Percentiles rank a stretch among this genome's conserved stretches.
Evolutionary conservation across 768 basidiomycete genomes (phyloP).

Genomic region (Boletus vermiculosoides): DNA sequence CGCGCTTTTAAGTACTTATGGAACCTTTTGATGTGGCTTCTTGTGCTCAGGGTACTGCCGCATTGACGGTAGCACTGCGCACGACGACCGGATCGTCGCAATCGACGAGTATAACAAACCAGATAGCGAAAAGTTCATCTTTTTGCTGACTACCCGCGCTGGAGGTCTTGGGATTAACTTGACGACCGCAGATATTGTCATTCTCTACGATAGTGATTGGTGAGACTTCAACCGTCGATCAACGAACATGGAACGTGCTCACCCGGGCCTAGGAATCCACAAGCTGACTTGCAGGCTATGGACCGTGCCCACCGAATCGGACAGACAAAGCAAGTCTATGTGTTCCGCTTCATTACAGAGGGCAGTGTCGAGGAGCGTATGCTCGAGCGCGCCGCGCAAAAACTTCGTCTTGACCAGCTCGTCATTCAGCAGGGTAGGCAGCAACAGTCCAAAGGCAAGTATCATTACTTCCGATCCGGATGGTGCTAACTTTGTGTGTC

Average conservation of each 20-base stretch:
- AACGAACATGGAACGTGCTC: neutral
- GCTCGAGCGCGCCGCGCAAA: constrained; percentile 89
- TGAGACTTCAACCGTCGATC: constrained; percentile 30
- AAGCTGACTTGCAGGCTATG: constrained; percentile 99
- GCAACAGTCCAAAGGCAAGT: constrained; percentile 72
- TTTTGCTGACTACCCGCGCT: constrained; percentile 93
- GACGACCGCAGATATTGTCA: constrained; percentile 91
- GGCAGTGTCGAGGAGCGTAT: constrained; percentile 93
- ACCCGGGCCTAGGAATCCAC: constrained; percentile 74
- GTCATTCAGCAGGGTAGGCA: constrained; percentile 96
- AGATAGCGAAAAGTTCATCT: constrained; percentile 92
- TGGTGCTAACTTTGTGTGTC: neutral
- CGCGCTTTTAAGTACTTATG: neutral
- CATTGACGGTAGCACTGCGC: constrained; percentile 93
- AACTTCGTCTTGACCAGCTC: constrained; percentile 89
- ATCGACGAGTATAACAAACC: constrained; percentile 99
- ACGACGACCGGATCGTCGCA: constrained; percentile 91
- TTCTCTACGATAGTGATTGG: constrained; percentile 98
- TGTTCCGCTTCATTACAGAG: constrained; percentile 82
- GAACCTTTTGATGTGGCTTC: constrained; percentile 2
- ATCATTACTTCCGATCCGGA: neutral
- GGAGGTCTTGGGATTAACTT: constrained; percentile 97
- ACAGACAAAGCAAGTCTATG: constrained; percentile 86
- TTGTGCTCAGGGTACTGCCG: constrained; percentile 79
- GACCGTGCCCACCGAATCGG: constrained; percentile 97